phyloP scores from a whole-genome alignment of 1,139 yeast species.

The Geotrichum bryndzae region DNA sequence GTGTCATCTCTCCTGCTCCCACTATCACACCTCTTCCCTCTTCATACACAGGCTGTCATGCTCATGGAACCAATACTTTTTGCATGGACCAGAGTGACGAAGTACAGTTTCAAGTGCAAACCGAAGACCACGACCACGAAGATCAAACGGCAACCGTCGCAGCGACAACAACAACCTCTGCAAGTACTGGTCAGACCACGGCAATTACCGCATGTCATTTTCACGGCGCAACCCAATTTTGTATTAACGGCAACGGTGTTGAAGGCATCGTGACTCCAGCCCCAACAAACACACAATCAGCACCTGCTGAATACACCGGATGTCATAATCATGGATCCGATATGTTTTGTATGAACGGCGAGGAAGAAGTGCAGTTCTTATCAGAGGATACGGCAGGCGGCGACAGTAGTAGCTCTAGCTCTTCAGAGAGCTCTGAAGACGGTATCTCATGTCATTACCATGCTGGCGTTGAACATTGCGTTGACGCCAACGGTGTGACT shows the following conservation, averaged over 20 bases:
- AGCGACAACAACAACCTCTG: neutral
- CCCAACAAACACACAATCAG: constrained; percentile 27
- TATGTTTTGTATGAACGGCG: constrained; percentile 29
- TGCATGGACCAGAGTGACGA: constrained; percentile 30
- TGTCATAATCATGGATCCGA: constrained; percentile 35
- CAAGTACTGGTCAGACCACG: constrained; percentile 15
- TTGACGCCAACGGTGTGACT: constrained; percentile 24
- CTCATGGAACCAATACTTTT: constrained; percentile 31
- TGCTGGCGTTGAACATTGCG: constrained; percentile 42
- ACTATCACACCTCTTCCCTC: constrained; percentile 27
- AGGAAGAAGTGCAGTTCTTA: constrained; percentile 31
- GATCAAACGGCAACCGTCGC: neutral
- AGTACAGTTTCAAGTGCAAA: constrained; percentile 25
- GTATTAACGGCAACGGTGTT: constrained; percentile 31
- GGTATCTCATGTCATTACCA: constrained; percentile 36
- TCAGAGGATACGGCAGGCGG: constrained; percentile 17
- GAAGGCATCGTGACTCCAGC: constrained; percentile 36
- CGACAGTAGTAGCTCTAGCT: constrained; percentile 1
- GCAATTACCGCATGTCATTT: constrained; percentile 34
- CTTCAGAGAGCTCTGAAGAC: constrained; percentile 17
- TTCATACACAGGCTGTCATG: constrained; percentile 34
- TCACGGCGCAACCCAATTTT: constrained; percentile 31
- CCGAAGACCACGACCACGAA: constrained; percentile 14
- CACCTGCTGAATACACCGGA: constrained; percentile 31
- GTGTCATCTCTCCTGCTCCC: constrained; percentile 33